These are phyloP conservation scores for Fusarium pseudocircinatum DNA, from an alignment of 2,329 filamentous ascomycete genomes.

Conservation along the genomic window DNA sequence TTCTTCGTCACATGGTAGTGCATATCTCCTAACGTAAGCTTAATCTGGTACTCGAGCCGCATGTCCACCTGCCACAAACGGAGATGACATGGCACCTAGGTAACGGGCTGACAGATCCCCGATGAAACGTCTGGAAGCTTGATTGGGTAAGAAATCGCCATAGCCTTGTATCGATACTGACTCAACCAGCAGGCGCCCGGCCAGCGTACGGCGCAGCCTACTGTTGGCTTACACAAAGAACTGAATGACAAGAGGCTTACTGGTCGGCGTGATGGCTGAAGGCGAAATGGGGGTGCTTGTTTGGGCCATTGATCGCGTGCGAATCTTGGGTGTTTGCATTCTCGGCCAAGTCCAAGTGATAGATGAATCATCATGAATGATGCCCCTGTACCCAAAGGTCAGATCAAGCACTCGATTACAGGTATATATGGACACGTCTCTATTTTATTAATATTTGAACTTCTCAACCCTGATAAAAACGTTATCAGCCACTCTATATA, in stretches of 20 bases:
- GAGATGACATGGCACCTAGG: neutral
- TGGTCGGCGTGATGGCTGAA: neutral
- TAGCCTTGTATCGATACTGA: neutral
- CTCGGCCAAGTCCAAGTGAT: neutral
- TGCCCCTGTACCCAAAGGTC: neutral
- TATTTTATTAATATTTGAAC: neutral
- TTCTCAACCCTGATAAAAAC: too few species aligned
- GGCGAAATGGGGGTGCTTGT: neutral
- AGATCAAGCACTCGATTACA: rapidly evolving
- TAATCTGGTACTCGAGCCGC: neutral
- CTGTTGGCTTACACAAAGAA: neutral
- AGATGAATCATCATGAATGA: neutral
- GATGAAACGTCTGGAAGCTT: too few species aligned
- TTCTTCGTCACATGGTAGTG: neutral
- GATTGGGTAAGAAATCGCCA: rapidly evolving
- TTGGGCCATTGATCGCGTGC: neutral
- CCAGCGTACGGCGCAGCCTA: neutral
- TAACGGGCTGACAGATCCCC: neutral
- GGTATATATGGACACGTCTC: neutral
- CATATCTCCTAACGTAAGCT: neutral
- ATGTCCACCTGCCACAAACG: neutral
- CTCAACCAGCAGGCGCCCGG: neutral
- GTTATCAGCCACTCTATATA: too few species aligned
- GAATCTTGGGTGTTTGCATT: too few species aligned
- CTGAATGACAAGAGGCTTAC: neutral